Evolutionary conservation across 495 filamentous ascomycete species (phyloP).

Genomic region (Penicillium dipodomyicola): DNA sequence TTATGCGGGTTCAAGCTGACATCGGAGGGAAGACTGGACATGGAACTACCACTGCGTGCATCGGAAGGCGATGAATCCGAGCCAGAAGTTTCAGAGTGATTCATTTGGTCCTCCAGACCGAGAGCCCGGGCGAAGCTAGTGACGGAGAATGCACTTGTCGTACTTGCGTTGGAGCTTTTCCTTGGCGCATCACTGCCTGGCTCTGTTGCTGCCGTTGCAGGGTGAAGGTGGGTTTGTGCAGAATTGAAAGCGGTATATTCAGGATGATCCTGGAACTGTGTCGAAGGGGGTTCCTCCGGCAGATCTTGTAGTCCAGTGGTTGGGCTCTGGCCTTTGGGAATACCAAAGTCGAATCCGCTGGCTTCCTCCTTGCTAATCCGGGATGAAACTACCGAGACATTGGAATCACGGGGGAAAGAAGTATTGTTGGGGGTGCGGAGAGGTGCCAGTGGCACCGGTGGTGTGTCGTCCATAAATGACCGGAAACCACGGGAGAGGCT

Average conservation of each 20-base stretch:
- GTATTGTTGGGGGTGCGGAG: constrained; percentile 27
- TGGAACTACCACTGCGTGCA: constrained; percentile 65
- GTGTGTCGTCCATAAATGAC: constrained; percentile 38
- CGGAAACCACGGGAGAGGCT: constrained; percentile 36
- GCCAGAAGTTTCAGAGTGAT: constrained; percentile 61
- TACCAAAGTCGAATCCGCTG: constrained; percentile 35
- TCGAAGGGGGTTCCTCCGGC: constrained; percentile 14
- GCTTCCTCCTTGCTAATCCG: constrained; percentile 25
- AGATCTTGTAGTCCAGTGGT: constrained; percentile 23
- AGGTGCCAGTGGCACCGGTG: constrained; percentile 36
- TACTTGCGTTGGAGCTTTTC: constrained; percentile 37
- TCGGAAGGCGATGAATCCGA: constrained; percentile 67
- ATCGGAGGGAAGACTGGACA: constrained; percentile 58
- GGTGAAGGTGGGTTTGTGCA: constrained; percentile 20
- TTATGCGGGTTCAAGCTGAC: constrained; percentile 34
- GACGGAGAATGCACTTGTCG: constrained; percentile 33
- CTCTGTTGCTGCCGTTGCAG: constrained; percentile 13
- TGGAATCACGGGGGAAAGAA: constrained; percentile 26
- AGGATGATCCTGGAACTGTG: constrained; percentile 5
- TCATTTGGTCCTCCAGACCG: constrained; percentile 36
- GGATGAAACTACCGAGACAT: constrained; percentile 23
- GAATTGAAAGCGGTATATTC: constrained; percentile 8
- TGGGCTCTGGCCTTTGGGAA: constrained; percentile 6
- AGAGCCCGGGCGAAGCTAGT: constrained; percentile 44
- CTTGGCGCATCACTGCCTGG: constrained; percentile 12